A percentile compares a stretch with the other conserved stretches of the same genome.
phyloP scores from a whole-genome alignment of 139 green algal species.

The Chlamydomonas incerta region DNA sequence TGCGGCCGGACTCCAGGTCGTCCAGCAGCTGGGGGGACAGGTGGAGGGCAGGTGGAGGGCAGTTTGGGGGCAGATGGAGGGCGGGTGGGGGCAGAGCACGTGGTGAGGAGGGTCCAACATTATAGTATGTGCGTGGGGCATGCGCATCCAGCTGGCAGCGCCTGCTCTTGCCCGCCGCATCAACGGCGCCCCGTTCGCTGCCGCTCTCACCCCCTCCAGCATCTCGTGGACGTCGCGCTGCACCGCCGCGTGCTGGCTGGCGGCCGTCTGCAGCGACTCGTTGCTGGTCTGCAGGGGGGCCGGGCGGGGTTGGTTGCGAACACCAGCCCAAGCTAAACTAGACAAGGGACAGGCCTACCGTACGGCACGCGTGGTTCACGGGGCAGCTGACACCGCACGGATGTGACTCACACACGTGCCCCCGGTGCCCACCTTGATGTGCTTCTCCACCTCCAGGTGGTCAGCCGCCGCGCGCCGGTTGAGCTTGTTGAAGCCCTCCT shows the following conservation, averaged over 20 bases:
- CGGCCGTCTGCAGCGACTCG: constrained; percentile 3
- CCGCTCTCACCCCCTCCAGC: neutral
- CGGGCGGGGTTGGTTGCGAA: too few species aligned
- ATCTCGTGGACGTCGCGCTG: neutral
- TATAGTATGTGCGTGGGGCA: neutral
- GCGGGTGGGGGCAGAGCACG: neutral
- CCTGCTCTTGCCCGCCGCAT: neutral
- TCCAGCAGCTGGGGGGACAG: constrained; percentile 9
- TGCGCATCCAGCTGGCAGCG: neutral
- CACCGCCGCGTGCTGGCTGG: constrained; percentile 1
- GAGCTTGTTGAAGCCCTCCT: constrained; percentile 2
- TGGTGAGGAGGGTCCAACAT: neutral
- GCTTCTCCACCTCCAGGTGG: neutral
- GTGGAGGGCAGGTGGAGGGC: neutral
- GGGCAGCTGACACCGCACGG: too few species aligned
- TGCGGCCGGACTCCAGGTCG: neutral
- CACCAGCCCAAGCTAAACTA: too few species aligned
- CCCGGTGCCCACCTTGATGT: too few species aligned
- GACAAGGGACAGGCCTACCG: too few species aligned
- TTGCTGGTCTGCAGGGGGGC: neutral
- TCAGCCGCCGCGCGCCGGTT: neutral
- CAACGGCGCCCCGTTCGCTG: too few species aligned
- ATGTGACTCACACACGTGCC: too few species aligned
- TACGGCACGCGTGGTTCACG: too few species aligned
- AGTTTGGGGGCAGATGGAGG: too few species aligned